A percentile compares a stretch with the other conserved stretches of the same genome.
Evolutionary conservation across 2,329 filamentous ascomycete species (phyloP).

Genomic region (Clonostachys rhizophaga): DNA sequence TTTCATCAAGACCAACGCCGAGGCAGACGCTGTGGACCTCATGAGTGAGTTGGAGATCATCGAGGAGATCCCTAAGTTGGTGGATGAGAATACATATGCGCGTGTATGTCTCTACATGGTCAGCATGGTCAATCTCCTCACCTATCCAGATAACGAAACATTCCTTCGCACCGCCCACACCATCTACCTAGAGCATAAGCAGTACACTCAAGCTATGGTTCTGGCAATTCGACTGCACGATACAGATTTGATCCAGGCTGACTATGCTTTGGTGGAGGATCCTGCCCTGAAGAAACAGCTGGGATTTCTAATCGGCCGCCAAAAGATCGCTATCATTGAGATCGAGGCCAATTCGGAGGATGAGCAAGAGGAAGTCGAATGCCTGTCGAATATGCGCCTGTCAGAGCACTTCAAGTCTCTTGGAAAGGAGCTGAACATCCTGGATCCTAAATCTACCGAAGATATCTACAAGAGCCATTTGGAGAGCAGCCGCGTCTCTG

Average conservation of each 20-base stretch:
- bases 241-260: constrained; percentile 71
- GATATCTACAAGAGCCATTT: constrained; percentile 99
- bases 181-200: constrained; percentile 91
- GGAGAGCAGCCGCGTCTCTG: constrained; percentile 88
- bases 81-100: constrained; percentile 91
- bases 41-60: constrained; percentile 98
- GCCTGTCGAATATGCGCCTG: constrained; percentile 80
- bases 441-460: constrained; percentile 94
- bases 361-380: constrained; percentile 72
- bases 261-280: constrained; percentile 78
- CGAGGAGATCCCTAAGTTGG: constrained; percentile 79
- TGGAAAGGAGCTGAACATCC: constrained; percentile 92
- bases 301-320: constrained; percentile 85
- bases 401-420: constrained; percentile 91
- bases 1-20: constrained; percentile 95
- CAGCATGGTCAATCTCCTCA: constrained; percentile 96
- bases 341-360: constrained; percentile 60
- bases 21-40: constrained; percentile 95
- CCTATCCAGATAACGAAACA: constrained; percentile 93
- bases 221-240: constrained; percentile 93
- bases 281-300: constrained; percentile 86
- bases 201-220: constrained; percentile 88
- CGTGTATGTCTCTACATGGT: constrained; percentile 97
- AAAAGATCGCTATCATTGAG: constrained; percentile 75
- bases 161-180: constrained; percentile 90